A percentile compares a stretch with the other conserved stretches of the same genome.
These are phyloP conservation scores for Podosphaera aphanis DNA, from an alignment of 2,329 filamentous ascomycete species.

Conservation along the genomic window DNA sequence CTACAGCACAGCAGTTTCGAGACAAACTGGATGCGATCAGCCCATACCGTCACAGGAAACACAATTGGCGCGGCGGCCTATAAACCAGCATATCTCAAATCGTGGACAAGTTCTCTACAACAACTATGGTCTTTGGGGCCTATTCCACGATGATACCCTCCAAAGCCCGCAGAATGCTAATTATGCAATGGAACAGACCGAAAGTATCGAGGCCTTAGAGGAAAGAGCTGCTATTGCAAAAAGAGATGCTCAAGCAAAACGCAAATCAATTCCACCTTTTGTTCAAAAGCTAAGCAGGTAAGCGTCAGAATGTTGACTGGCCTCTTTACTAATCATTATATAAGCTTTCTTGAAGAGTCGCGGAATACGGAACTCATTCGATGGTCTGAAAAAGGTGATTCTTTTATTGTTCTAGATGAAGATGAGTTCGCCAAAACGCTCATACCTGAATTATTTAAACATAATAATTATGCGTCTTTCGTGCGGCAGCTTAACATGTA, in stretches of 20 bases:
- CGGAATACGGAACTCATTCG: conserved; percentile 88
- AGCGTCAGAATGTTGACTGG: conserved; percentile 11
- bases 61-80: conserved; percentile 15
- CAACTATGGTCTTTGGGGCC: conserved; percentile 18
- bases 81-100: conserved; percentile 5
- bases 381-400: conserved; percentile 91
- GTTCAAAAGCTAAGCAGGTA: conserved; percentile 96
- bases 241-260: conserved; percentile 66
- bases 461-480: conserved; percentile 60
- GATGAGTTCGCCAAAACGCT: conserved; percentile 61
- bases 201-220: conserved; percentile 60
- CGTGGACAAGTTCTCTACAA: conserved; percentile 12
- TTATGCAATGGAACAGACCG: conserved; percentile 28
- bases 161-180: conserved; percentile 13
- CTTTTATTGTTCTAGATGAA: conserved; percentile 89
- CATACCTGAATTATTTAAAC: conserved; percentile 56
- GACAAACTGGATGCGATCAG: conserved; percentile 11
- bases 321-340: background rate
- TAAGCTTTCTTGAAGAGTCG: conserved; percentile 74
- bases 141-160: conserved; percentile 17
- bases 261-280: conserved; percentile 92
- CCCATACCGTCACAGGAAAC: conserved; percentile 10
- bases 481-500: conserved; percentile 95
- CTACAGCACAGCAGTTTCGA: conserved; percentile 5
- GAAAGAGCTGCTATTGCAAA: conserved; percentile 61